These are phyloP conservation scores for Aspergillus ostianus DNA, from an alignment of 495 filamentous ascomycete genomes.

Conservation along the genomic window DNA sequence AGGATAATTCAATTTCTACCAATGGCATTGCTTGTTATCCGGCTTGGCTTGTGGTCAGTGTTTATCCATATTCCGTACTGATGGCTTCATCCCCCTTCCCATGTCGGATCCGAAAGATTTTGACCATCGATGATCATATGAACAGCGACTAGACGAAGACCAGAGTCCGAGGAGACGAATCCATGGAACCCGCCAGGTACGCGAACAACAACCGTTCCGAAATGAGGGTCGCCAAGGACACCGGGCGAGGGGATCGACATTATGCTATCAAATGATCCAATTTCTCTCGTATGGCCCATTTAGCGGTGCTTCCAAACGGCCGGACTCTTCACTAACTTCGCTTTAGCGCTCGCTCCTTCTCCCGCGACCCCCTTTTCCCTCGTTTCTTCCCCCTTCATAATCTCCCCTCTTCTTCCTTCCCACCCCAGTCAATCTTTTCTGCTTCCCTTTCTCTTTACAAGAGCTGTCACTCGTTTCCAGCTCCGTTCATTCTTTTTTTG, in stretches of 20 bases:
- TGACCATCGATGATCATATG: too few species aligned
- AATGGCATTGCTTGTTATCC: background rate
- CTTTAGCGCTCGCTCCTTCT: constrained; percentile 10
- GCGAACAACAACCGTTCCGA: background rate
- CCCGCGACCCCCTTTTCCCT: constrained; percentile 8
- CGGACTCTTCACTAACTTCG: background rate
- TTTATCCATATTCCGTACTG: too few species aligned
- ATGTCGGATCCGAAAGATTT: too few species aligned
- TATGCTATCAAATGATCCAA: background rate
- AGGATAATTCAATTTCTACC: background rate
- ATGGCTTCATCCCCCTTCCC: too few species aligned
- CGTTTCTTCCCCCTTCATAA: constrained; percentile 14
- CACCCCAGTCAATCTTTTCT: constrained; percentile 14
- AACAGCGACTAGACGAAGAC: too few species aligned
- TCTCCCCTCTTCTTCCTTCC: constrained; percentile 9
- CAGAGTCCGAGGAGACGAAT: background rate
- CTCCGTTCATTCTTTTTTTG: constrained; percentile 37
- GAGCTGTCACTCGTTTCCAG: constrained; percentile 43
- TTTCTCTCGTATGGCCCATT: background rate
- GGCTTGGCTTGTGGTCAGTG: background rate
- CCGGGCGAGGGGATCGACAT: background rate
- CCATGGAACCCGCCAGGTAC: background rate
- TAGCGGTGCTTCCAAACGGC: background rate
- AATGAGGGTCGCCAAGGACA: background rate
- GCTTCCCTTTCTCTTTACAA: constrained; percentile 20